A percentile compares a stretch with the other conserved stretches of the same genome.
These are phyloP conservation scores for Zygotorulaspora chibaensis DNA, from an alignment of 805 yeast species.

Conservation along the genomic window DNA sequence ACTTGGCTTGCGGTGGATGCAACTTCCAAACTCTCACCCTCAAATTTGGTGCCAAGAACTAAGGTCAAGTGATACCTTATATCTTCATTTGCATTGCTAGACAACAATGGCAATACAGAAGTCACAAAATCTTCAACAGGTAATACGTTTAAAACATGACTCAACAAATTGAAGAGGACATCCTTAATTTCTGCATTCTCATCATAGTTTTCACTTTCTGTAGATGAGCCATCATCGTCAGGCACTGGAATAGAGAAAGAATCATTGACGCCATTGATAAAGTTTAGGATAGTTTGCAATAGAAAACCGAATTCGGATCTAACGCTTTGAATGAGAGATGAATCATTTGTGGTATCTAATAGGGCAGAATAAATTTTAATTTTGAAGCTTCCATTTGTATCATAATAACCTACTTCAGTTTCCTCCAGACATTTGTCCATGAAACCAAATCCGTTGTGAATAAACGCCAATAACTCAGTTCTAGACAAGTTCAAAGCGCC, in stretches of 20 bases:
- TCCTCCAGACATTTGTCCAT: conserved; percentile 48
- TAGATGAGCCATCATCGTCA: conserved; percentile 16
- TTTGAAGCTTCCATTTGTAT: conserved; percentile 39
- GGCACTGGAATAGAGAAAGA: conserved; percentile 1
- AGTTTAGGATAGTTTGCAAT: conserved; percentile 24
- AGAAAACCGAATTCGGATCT: conserved; percentile 26
- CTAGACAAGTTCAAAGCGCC: conserved; percentile 48
- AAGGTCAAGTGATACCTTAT: conserved; percentile 59
- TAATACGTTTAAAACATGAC: conserved; percentile 59
- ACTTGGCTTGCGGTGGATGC: conserved; percentile 48
- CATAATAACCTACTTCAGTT: conserved; percentile 29
- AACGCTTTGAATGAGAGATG: conserved; percentile 14
- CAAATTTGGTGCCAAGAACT: conserved; percentile 65
- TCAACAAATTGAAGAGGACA: conserved; percentile 52
- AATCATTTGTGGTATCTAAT: conserved; percentile 36
- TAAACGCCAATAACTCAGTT: conserved; percentile 46
- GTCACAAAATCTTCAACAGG: conserved; percentile 71
- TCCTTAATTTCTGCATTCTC: conserved; percentile 34
- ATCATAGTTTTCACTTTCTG: conserved; percentile 21
- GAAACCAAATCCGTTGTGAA: conserved; percentile 52
- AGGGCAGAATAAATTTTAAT: conserved; percentile 51
- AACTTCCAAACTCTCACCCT: conserved; percentile 55
- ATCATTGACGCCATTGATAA: conserved; percentile 18
- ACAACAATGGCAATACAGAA: conserved; percentile 47
- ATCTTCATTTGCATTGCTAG: conserved; percentile 35